Base-by-base conservation (phyloP, 495 filamentous ascomycete genomes). In the Halenospora varia region DNA sequence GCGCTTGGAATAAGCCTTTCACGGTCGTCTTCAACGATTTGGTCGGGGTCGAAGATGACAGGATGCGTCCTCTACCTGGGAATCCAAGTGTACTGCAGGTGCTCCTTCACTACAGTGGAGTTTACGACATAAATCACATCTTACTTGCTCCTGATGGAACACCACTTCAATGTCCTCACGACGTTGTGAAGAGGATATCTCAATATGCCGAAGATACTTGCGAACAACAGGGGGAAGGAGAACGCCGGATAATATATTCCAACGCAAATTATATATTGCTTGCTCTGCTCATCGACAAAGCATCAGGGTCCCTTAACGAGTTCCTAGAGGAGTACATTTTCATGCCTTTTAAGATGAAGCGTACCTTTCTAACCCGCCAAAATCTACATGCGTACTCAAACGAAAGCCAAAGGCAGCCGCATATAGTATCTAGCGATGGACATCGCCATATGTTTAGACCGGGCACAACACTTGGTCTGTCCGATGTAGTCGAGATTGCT, bases 221-320 rank as follows among this genome's bases (percentile, higher is more conserved):
- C 48, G 19, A 46, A 19, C 23, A 53, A 19, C 20, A 55, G 20
- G 35, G 10, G 10, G 25, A 35, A 23, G 25, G 19, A 42, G 51
- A 29, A 50, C 24, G 13, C 47, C 25, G 46, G 26, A 20, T 48
- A 17, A 23, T 6, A 17, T 60, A 60, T 23, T 55, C 51, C 6
- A 60, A 60, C 47, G 51, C 25, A 17, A 60, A 60, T 44, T 60
- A 49, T 51, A 55, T 60, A 10, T 45, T 60, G 19, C 25, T 60
- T 22, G 51, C 51, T n/a, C 41, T 54, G 29, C 41, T 60, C 20
- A 54, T 60, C 26, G 51, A 60, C 57, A 15, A 42, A 49, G 29
- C 15, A 45, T 45, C 42, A 45, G 42, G 20, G 35, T 29, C 42
- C 20, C 26, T 60, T 11, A 22, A 40, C 17, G 51, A 44, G n/a